Evolutionary conservation across 2,329 filamentous ascomycete species (phyloP).

Genomic region (Hypocrella siamensis): DNA sequence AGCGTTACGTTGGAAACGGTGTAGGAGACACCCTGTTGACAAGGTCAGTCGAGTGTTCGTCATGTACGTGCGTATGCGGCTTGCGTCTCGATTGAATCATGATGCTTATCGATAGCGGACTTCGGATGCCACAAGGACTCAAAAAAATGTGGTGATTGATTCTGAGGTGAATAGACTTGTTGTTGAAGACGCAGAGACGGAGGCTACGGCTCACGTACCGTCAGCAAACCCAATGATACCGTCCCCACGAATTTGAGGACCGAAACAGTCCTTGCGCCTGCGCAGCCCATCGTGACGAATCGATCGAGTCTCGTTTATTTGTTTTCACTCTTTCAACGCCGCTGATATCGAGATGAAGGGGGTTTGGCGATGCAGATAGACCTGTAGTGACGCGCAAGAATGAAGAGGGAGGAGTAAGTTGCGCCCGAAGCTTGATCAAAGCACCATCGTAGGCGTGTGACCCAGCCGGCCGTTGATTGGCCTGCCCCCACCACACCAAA

Average conservation of each 20-base stretch:
- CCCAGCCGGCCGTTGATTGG: too few relatives aligned
- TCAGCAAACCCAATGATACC: conserved; percentile 73
- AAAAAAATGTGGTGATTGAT: neutral
- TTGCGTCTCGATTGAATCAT: neutral
- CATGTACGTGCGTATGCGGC: neutral
- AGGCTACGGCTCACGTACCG: conserved; percentile 40
- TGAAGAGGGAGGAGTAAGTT: too few relatives aligned
- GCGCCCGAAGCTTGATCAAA: too few relatives aligned
- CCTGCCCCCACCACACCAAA: too few relatives aligned
- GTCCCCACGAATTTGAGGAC: conserved; percentile 87
- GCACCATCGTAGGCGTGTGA: too few relatives aligned
- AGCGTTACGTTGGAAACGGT: conserved; percentile 64
- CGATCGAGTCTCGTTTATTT: too few relatives aligned
- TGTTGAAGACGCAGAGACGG: conserved; percentile 4
- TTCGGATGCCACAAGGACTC: too few relatives aligned
- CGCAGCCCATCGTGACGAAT: conserved; percentile 39
- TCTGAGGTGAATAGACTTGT: neutral
- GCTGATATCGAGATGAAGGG: neutral
- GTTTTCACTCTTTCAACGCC: too few relatives aligned
- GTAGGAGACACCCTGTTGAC: conserved; percentile 67
- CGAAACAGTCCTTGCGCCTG: conserved; percentile 40
- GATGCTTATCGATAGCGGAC: neutral
- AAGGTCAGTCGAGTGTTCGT: neutral
- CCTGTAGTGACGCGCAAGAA: too few relatives aligned
- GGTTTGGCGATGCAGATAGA: neutral